These are phyloP conservation scores for Mariannaea elegans DNA, from an alignment of 2,329 filamentous ascomycete species.

Conservation along the genomic window DNA sequence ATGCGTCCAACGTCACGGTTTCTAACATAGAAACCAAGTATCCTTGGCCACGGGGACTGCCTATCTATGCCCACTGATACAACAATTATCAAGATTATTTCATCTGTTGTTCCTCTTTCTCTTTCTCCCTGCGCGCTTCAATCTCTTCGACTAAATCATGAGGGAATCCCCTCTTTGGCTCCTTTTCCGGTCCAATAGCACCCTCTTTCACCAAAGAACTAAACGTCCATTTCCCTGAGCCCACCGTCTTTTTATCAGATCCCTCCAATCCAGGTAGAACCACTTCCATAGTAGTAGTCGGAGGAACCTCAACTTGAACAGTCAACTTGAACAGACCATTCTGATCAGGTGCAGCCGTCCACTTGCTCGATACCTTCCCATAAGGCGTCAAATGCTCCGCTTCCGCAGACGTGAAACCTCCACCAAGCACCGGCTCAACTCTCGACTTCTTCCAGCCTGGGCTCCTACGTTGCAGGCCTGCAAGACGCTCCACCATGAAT, in stretches of 20 bases:
- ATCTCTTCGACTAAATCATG: conserved; percentile 15
- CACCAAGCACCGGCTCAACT: conserved; percentile 28
- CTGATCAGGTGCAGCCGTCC: conserved; percentile 28
- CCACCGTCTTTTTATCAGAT: conserved; percentile 22
- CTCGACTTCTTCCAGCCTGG: conserved; percentile 39
- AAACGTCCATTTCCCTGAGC: conserved; percentile 32
- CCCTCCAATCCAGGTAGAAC: conserved; percentile 21
- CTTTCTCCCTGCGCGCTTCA: conserved; percentile 1
- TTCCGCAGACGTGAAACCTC: conserved; percentile 30
- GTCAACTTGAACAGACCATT: neutral
- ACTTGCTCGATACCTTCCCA: conserved; percentile 31
- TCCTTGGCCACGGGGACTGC: too few relatives aligned
- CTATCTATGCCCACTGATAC: too few relatives aligned
- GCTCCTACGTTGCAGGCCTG: conserved; percentile 31
- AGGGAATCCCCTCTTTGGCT: conserved; percentile 14
- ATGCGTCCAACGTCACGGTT: too few relatives aligned
- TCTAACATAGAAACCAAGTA: too few relatives aligned
- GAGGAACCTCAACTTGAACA: conserved; percentile 26
- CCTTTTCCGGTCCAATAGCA: conserved; percentile 6
- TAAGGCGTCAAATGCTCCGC: conserved; percentile 35
- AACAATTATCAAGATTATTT: too few relatives aligned
- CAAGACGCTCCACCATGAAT: conserved; percentile 46
- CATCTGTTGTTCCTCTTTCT: neutral
- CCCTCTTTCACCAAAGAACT: conserved; percentile 1
- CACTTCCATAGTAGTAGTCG: conserved; percentile 33